phyloP scores from a whole-genome alignment of 2,329 filamentous ascomycete species.

The Sclerotinia sclerotiorum region DNA sequence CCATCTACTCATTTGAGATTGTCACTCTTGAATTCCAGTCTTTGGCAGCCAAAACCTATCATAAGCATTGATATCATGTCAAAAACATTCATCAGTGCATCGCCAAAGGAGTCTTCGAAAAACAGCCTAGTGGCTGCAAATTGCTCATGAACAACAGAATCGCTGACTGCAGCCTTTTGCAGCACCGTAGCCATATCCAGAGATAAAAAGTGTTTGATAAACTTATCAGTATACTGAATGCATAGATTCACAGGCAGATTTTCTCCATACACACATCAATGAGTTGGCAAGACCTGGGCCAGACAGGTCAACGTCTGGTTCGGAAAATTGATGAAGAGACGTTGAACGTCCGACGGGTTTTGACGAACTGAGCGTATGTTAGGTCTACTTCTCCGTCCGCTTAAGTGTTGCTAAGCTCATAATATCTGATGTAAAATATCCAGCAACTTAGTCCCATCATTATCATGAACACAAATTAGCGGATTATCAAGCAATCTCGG shows the following conservation, averaged over 20 bases:
- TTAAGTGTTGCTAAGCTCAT: too few relatives aligned
- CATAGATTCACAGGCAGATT: neutral
- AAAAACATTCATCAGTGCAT: too few relatives aligned
- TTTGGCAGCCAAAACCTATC: too few relatives aligned
- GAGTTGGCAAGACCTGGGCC: slow-evolving; percentile 38
- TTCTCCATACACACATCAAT: neutral
- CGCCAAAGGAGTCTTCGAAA: neutral
- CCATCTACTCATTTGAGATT: too few relatives aligned
- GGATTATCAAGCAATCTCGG: neutral
- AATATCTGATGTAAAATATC: neutral
- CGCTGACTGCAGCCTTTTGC: neutral
- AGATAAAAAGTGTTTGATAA: neutral
- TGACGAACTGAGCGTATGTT: neutral
- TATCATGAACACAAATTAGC: neutral
- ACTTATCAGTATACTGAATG: neutral
- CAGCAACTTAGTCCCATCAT: neutral
- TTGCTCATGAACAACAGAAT: neutral
- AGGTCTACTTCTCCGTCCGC: neutral
- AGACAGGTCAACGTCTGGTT: neutral
- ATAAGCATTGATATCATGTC: too few relatives aligned
- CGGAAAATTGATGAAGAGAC: slow-evolving; percentile 19
- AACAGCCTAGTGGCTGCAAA: neutral
- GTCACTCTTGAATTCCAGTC: too few relatives aligned
- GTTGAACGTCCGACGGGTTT: neutral
- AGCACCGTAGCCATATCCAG: neutral